A percentile compares a stretch with the other conserved stretches of the same genome.
Evolutionary conservation across 352 stramenopile genomes (phyloP).

Genomic region (Nothophytophthora sp.): DNA sequence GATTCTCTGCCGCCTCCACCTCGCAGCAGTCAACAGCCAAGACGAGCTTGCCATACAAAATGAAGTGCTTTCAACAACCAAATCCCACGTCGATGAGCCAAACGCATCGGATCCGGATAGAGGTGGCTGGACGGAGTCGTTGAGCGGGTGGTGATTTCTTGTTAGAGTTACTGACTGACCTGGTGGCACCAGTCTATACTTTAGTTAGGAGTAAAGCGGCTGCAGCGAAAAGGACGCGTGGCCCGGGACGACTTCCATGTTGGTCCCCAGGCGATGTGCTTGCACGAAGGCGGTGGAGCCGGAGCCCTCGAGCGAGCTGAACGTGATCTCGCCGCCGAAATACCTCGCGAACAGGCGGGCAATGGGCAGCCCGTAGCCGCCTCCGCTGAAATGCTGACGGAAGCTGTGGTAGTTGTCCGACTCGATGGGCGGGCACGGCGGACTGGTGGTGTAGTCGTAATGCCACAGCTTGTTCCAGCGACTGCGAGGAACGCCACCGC

Average conservation of each 20-base stretch:
- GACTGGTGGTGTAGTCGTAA: slow-evolving; percentile 97
- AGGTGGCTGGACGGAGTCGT: no score
- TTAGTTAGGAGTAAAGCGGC: slow-evolving; percentile 38
- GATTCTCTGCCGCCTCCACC: no score
- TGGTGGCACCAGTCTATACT: no score
- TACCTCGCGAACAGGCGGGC: slow-evolving; percentile 93
- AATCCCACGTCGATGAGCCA: no score
- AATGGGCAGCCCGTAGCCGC: slow-evolving; percentile 93
- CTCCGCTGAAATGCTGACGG: slow-evolving; percentile 85
- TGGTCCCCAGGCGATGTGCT: slow-evolving; percentile 55
- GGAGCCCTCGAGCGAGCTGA: slow-evolving; percentile 98
- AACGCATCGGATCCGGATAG: no score
- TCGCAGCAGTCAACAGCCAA: no score
- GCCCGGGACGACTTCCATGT: slow-evolving; percentile 62
- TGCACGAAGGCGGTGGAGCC: slow-evolving; percentile 90
- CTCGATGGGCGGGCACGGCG: slow-evolving; percentile 36
- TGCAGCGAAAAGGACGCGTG: slow-evolving; percentile 41
- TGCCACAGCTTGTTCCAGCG: slow-evolving; percentile 97
- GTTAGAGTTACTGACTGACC: no score
- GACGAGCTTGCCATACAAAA: no score
- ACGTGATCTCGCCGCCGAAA: slow-evolving; percentile 97
- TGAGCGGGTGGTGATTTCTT: no score
- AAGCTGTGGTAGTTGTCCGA: slow-evolving; percentile 66
- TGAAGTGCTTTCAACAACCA: no score
- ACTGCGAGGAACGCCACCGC: slow-evolving; percentile 94